Conservation (phyloP, 257 asterid species). For the Cordia subcordata region DNA sequence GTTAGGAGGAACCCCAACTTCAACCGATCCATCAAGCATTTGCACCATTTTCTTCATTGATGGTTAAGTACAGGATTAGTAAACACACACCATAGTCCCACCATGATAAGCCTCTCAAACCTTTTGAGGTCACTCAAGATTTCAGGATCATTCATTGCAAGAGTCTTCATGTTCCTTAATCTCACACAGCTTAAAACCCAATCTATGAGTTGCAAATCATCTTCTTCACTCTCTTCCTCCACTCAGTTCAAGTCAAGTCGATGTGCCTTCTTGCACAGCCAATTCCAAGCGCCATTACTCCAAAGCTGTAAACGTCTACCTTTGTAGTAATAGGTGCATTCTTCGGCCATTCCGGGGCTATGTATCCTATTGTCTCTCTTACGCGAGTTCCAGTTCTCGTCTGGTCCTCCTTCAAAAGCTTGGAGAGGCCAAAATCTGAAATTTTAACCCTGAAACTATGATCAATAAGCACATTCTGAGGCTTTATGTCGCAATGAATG, state of each 20-base stretch:
- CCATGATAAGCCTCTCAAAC: constrained; percentile 11
- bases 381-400: constrained; percentile 6
- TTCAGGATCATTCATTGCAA: constrained; percentile 10
- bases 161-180: constrained; percentile 5
- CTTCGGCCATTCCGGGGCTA: constrained; percentile 22
- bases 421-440: constrained; percentile 21
- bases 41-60: constrained; percentile 13
- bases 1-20: constrained; percentile 7
- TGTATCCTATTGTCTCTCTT: constrained; percentile 22
- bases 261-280: constrained; percentile 12
- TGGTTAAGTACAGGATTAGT: constrained; percentile 14
- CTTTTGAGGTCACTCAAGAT: constrained; percentile 9
- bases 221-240: constrained; percentile 7
- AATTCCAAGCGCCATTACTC: constrained; percentile 9
- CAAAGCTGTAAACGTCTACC: constrained; percentile 14
- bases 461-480: constrained; percentile 19
- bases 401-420: constrained; percentile 16
- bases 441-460: constrained; percentile 10
- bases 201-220: constrained; percentile 5
- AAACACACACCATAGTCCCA: constrained; percentile 21
- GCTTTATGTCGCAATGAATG: constrained; percentile 23
- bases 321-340: constrained; percentile 6
- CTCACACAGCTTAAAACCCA: constrained; percentile 10
- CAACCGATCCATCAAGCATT: constrained; percentile 14
- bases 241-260: neutral